Evolutionary conservation across 2,329 filamentous ascomycete species (phyloP), one percentile per base, ranked within the genome.

Genomic region (Colletotrichum sidae): DNA sequence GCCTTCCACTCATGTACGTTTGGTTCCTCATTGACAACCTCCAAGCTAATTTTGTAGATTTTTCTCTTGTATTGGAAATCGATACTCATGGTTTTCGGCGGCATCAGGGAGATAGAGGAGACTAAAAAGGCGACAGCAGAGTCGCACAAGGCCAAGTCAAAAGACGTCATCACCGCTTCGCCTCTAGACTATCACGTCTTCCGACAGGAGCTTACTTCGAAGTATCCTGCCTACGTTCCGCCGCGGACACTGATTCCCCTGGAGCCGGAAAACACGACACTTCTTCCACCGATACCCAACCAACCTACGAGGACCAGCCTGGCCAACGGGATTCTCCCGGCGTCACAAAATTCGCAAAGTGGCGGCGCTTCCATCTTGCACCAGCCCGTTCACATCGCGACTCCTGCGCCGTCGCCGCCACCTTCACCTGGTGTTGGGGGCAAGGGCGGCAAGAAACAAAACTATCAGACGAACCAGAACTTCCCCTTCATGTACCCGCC

Each of bases 401-500:
- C 96, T 1, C 96, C 96, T 0, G 95, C 94, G 0, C 96, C 96
- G 2, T 99, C 96, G 0, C 96, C 96, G 33, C 96, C 96, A 0
- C 96, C 96, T 1, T 97, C 95, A 1, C 96, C 96, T 0, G 86
- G 83, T 9, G 90, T 91, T 39, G 94, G 94, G 34, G 94, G 94
- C 0, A 99, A 98, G 77, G 93, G 92, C 56, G 94, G 92, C 1
- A 99, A 99, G 83, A 99, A 99, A 75, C 96, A 99, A 74, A 99
- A 98, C 71, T 99, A 99, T 73, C 96, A 99, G 77, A 99, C 96
- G 0, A 99, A 99, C 74, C 96, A 99, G 72, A 96, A 97, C 74
- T 98, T 99, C 69, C 96, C 96, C 0, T 98, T 99, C 74, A 89
- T 99, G 80, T 99, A 99, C 71, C 96, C 96, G 2, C 96, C 96